A percentile compares a stretch with the other conserved stretches of the same genome.
Evolutionary conservation across 1,284 basidiomycete genomes (phyloP).

Genomic region (Moesziomyces globuligerus): DNA sequence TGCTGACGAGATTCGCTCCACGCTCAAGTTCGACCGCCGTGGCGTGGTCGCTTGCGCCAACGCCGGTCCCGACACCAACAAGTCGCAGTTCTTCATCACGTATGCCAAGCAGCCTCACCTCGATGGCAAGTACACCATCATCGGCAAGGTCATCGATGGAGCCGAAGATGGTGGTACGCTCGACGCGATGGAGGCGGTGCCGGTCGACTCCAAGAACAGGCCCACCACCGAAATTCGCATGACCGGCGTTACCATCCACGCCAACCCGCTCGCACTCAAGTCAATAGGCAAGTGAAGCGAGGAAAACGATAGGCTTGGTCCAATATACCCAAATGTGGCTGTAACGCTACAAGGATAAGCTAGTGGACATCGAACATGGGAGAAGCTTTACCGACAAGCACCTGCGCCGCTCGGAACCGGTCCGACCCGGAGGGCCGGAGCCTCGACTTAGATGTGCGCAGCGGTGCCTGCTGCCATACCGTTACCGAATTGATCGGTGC

Average conservation of each 20-base stretch:
- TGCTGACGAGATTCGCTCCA: constrained; percentile 83
- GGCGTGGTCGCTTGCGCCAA: constrained; percentile 67
- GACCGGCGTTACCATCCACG: constrained; percentile 86
- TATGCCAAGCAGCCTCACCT: constrained; percentile 62
- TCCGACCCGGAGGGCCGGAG: too few relatives aligned
- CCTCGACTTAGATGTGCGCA: constrained; percentile 14
- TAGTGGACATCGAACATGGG: too few relatives aligned
- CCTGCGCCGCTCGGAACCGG: not conserved
- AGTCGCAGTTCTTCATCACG: constrained; percentile 64
- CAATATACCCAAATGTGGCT: too few relatives aligned
- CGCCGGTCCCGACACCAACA: constrained; percentile 63
- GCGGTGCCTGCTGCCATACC: constrained; percentile 21
- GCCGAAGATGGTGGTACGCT: constrained; percentile 59
- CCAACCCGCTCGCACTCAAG: constrained; percentile 86
- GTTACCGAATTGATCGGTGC: constrained; percentile 15
- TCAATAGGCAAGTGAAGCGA: constrained; percentile 30
- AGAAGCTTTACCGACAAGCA: not conserved
- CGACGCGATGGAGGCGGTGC: constrained; percentile 75
- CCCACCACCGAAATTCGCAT: constrained; percentile 86
- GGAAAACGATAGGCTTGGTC: not conserved
- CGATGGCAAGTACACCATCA: constrained; percentile 64
- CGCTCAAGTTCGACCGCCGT: constrained; percentile 55
- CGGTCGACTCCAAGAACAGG: constrained; percentile 88
- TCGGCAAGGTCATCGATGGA: constrained; percentile 64
- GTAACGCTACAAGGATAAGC: too few relatives aligned